Conservation (phyloP, 306 rosid species). For the Sphenostylis stenocarpa region DNA sequence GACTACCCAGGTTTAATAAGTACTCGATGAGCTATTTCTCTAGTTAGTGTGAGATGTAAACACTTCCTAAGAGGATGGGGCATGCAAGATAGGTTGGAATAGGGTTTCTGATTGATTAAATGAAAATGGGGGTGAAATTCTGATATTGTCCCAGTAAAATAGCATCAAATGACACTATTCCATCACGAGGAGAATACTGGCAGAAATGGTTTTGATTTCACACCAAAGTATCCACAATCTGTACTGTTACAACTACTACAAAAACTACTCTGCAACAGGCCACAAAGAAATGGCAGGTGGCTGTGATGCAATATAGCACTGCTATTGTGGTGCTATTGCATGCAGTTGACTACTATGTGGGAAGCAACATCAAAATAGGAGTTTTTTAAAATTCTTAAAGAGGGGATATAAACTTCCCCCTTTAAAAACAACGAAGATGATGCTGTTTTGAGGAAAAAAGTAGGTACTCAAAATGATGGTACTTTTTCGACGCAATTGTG, state of each 20-base stretch:
- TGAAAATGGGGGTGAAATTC: neutral
- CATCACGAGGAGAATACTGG: neutral
- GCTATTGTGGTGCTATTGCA: neutral
- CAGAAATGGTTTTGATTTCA: neutral
- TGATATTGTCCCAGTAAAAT: neutral
- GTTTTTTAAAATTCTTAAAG: neutral
- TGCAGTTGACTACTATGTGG: neutral
- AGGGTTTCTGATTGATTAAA: neutral
- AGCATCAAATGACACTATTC: neutral
- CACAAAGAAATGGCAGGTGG: neutral
- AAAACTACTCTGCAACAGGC: neutral
- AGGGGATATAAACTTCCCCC: neutral
- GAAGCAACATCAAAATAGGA: neutral
- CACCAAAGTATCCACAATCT: neutral
- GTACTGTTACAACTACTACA: neutral
- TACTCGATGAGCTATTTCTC: neutral
- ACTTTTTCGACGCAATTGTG: neutral
- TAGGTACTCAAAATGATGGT: neutral
- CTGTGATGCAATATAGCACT: neutral
- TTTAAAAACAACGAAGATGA: too few relatives aligned
- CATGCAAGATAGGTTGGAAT: neutral
- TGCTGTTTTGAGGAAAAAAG: too few relatives aligned
- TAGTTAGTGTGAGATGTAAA: neutral
- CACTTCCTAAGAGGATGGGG: neutral
- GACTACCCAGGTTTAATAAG: neutral